phyloP scores from a whole-genome alignment of 441 rosid genomes.

The Erysimum cheiri region DNA sequence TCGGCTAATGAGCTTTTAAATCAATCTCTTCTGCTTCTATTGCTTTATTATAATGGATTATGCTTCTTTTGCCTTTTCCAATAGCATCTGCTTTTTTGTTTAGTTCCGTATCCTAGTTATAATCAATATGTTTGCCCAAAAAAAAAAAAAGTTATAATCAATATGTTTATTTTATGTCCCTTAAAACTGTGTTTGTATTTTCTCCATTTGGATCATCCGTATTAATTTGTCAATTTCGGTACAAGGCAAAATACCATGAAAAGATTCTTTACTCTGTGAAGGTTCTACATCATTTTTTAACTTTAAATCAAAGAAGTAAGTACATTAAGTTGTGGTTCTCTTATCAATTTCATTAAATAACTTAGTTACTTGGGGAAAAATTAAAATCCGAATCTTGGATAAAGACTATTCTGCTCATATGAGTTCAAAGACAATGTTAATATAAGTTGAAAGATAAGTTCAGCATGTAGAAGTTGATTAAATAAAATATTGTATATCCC shows the following conservation, averaged over 20 bases:
- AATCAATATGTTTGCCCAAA: too few relatives aligned
- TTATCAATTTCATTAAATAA: too few relatives aligned
- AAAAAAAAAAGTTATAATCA: too few relatives aligned
- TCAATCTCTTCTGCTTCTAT: neutral
- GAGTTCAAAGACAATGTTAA: too few relatives aligned
- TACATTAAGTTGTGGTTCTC: too few relatives aligned
- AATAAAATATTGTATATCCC: neutral
- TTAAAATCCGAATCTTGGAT: too few relatives aligned
- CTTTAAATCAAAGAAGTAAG: too few relatives aligned
- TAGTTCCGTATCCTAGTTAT: neutral
- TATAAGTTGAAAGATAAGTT: too few relatives aligned
- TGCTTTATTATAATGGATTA: neutral
- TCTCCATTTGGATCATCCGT: neutral
- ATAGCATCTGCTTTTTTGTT: neutral
- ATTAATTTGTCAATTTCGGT: neutral
- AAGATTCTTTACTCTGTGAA: neutral
- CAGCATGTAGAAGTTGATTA: neutral
- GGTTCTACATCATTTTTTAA: too few relatives aligned
- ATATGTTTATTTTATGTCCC: neutral
- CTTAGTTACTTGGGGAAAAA: too few relatives aligned
- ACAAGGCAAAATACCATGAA: slow-evolving; percentile 16
- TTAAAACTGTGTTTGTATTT: neutral
- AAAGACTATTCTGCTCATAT: too few relatives aligned
- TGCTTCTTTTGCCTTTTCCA: slow-evolving; percentile 13
- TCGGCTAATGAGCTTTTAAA: slow-evolving; percentile 11